Base-by-base conservation (phyloP, 129 eudicot species). In the Flaveria brownii region DNA sequence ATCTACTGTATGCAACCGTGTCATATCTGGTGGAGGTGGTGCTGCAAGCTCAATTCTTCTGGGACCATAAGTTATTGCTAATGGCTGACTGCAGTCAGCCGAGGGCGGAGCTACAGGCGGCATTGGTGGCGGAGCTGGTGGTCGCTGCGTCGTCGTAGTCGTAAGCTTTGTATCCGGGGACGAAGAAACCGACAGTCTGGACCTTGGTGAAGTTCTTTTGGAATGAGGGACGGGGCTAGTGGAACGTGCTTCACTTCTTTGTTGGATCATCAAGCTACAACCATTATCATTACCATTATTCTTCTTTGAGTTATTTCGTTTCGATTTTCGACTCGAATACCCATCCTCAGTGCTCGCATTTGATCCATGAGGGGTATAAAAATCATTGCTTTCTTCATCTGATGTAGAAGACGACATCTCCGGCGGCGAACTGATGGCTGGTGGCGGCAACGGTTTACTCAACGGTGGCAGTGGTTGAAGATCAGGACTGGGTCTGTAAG, bases 291-390 rank as follows among this genome's bases (percentile, higher is more conserved):
- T 30, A 1, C 9, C 52, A 17, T 18, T 68, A 10, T 17, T 71
- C 63, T 83, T 81, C 52, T 63, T 75, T 26, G 68, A 39, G 50
- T 77, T 78, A 7, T 77, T 78, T 75, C 77, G 77, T 12, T 84
- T 83, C 0, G 77, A 64, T 73, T 73, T 71, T 10, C 86, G 78
- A 30, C 83, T 79, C 50, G 80, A 85, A 60, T 63, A 72, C 56
- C 82, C 85, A 23, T 89, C 96, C 61, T 92, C 98, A 52, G 80
- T 85, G 85, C 98, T 86, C 16, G 86, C 84, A 30, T 84, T 81
- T n/a, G 97, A 90, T 67, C 98, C 92, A 57, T 90, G 91, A 13
- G 98, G 98, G 7, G 98, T 93, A 78, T 93, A 90, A 81, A 87
- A 93, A 15, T 88, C 93, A 18, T 83, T 72, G 17, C 80, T 76